Evolutionary conservation across 2,329 filamentous ascomycete species (phyloP).

Genomic region (Claviceps capensis): DNA sequence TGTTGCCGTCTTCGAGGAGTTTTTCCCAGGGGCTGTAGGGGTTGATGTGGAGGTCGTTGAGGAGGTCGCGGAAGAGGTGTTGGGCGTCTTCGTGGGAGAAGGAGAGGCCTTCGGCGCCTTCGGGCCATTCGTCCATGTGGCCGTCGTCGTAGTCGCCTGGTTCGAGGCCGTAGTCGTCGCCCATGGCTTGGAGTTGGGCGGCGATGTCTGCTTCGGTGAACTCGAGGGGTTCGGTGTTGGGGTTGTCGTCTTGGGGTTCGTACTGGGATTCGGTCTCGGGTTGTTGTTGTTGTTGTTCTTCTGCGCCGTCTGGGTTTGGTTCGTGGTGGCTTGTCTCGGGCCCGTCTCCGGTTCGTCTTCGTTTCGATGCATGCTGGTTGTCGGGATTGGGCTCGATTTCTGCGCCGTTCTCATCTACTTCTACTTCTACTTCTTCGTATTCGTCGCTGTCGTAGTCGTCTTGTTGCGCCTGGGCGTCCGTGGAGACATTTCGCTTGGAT

Average conservation of each 20-base stretch:
- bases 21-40: conserved; percentile 90
- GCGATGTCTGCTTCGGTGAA: conserved; percentile 93
- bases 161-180: conserved; percentile 67
- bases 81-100: conserved; percentile 64
- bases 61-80: conserved; percentile 69
- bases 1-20: conserved; percentile 64
- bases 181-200: conserved; percentile 82
- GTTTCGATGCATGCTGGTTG: conserved; percentile 45
- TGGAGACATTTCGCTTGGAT: conserved; percentile 5
- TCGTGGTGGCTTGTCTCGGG: conserved; percentile 38
- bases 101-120: conserved; percentile 55
- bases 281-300: conserved; percentile 15
- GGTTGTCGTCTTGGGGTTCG: not conserved
- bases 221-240: conserved; percentile 45
- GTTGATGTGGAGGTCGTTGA: conserved; percentile 69
- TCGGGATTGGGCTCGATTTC: conserved; percentile 29
- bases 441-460: conserved; percentile 46
- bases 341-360: conserved; percentile 34
- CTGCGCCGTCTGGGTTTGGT: conserved; percentile 21
- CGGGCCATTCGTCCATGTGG: conserved; percentile 47
- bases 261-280: not conserved
- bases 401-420: conserved; percentile 44
- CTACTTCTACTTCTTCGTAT: conserved; percentile 57
- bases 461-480: conserved; percentile 17
- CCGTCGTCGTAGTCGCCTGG: conserved; percentile 63